phyloP scores from a whole-genome alignment of 2,329 filamentous ascomycete genomes.

The Hypoxylon sp. region DNA sequence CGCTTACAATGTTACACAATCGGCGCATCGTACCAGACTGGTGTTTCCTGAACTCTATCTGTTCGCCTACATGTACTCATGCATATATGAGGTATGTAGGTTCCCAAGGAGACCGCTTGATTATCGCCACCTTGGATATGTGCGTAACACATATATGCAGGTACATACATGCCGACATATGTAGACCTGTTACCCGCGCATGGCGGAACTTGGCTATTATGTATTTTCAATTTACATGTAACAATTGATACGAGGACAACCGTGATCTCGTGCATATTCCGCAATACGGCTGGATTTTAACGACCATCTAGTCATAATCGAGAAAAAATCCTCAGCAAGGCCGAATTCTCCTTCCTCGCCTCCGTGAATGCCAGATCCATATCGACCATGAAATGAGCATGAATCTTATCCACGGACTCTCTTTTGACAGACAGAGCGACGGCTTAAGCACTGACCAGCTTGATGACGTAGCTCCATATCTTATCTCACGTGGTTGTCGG shows the following conservation, averaged over 20 bases:
- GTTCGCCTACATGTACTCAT: no score
- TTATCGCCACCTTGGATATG: not conserved
- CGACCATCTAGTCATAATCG: constrained; percentile 30
- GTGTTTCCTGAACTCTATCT: no score
- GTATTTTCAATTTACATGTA: no score
- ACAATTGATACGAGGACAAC: no score
- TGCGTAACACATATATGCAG: not conserved
- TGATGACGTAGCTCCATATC: not conserved
- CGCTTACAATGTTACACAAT: not conserved
- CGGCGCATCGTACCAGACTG: not conserved
- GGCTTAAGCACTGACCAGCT: not conserved
- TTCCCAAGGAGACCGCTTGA: not conserved
- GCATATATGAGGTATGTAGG: no score
- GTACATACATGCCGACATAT: no score
- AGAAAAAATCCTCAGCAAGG: constrained; percentile 53
- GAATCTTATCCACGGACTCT: constrained; percentile 46
- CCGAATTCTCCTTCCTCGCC: constrained; percentile 52
- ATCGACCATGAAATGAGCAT: constrained; percentile 56
- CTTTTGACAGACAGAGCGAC: no score
- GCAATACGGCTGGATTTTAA: not conserved
- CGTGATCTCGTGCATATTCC: no score
- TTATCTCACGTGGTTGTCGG: not conserved
- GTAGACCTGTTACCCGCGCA: not conserved
- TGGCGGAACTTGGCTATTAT: not conserved
- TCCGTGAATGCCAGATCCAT: constrained; percentile 54